These are phyloP conservation scores for Botrytis porri DNA, from an alignment of 2,329 filamentous ascomycete genomes.

Conservation along the genomic window DNA sequence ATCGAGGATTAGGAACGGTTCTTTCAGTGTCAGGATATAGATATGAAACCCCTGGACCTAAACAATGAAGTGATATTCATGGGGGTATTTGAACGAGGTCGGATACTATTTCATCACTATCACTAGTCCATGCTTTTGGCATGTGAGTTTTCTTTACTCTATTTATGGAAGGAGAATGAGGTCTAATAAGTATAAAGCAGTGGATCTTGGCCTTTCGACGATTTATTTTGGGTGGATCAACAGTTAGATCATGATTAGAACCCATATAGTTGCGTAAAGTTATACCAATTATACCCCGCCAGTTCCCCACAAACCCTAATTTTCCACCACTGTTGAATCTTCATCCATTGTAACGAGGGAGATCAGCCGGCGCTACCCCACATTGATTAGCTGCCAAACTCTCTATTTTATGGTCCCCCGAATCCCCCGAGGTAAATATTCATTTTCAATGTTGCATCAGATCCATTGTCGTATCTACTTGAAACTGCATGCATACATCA, in stretches of 20 bases:
- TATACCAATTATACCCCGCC: not conserved
- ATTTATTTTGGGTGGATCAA: not conserved
- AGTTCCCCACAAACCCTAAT: not conserved
- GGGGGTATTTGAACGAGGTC: not conserved
- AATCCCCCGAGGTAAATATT: not conserved
- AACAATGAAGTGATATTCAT: not conserved
- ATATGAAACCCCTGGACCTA: conserved; percentile 15
- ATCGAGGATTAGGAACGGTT: conserved; percentile 73
- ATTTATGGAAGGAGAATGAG: not conserved
- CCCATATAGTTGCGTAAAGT: not conserved
- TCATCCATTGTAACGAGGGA: not conserved
- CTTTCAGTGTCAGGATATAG: conserved; percentile 14
- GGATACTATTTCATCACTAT: not conserved
- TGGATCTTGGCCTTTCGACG: not conserved
- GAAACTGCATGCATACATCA: not conserved
- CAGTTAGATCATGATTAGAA: not conserved
- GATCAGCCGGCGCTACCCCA: not conserved
- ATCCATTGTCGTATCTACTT: not conserved
- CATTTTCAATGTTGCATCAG: not conserved
- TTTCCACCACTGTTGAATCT: conserved; percentile 10
- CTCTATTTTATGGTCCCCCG: not conserved
- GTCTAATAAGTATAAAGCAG: not conserved
- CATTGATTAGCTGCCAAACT: not conserved
- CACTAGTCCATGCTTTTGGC: not conserved
- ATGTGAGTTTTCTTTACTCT: not conserved